Conservation (phyloP, 2,329 filamentous ascomycete species). For the Aureobasidium melanogenum region DNA sequence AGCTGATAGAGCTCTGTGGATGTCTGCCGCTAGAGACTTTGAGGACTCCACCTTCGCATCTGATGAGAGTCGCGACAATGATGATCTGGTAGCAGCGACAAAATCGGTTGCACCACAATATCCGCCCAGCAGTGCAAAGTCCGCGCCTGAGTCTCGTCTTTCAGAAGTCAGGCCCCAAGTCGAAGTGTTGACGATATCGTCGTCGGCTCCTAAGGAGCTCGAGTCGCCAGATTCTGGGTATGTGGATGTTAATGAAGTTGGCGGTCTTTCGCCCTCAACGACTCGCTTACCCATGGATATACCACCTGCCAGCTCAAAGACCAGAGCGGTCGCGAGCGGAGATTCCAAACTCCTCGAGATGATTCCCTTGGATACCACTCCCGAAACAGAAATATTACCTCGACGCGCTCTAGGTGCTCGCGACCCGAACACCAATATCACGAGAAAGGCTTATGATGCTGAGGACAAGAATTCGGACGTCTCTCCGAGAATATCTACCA, state of each 20-base stretch:
- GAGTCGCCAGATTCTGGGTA: slow-evolving; percentile 13
- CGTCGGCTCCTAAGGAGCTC: background rate
- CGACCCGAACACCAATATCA: background rate
- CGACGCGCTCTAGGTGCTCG: background rate
- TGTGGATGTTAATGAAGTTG: slow-evolving; percentile 13
- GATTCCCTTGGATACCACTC: background rate
- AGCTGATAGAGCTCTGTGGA: slow-evolving; percentile 51
- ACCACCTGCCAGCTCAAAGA: background rate
- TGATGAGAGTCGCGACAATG: background rate
- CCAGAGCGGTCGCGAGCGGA: background rate
- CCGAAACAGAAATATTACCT: background rate
- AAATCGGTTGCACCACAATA: background rate
- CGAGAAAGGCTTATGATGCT: background rate
- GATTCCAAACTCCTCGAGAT: background rate
- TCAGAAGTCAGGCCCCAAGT: background rate
- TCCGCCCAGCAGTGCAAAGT: background rate
- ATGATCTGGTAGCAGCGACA: background rate
- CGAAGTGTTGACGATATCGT: slow-evolving; percentile 4
- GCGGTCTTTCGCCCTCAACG: background rate
- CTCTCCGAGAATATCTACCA: background rate
- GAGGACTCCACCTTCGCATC: background rate
- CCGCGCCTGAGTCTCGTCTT: background rate
- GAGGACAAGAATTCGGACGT: background rate
- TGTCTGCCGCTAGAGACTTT: slow-evolving; percentile 56
- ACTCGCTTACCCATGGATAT: background rate